phyloP scores from a whole-genome alignment of 2,329 filamentous ascomycete species.

The Drechslerella dactyloides region DNA sequence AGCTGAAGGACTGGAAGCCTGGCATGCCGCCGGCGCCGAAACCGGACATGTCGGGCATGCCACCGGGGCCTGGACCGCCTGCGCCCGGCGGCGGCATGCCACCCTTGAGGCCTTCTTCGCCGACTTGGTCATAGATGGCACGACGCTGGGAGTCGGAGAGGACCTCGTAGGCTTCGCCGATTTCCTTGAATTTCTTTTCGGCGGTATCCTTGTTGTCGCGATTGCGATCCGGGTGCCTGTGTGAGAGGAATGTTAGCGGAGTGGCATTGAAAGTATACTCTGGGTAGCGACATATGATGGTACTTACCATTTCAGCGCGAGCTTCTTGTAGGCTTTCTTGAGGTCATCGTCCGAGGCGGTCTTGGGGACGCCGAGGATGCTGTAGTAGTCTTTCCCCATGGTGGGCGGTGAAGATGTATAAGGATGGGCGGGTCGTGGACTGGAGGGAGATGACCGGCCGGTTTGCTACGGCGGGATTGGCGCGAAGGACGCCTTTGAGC shows the following conservation, averaged over 20 bases:
- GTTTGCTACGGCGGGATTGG: too few relatives aligned
- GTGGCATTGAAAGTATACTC: conserved; percentile 67
- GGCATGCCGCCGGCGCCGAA: conserved; percentile 60
- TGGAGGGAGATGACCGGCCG: too few relatives aligned
- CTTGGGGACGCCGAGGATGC: conserved; percentile 88
- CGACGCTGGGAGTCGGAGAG: conserved; percentile 80
- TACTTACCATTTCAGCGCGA: conserved; percentile 69
- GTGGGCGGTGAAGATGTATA: neutral
- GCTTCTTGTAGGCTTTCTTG: conserved; percentile 95
- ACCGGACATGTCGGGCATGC: conserved; percentile 21
- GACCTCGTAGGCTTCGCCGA: conserved; percentile 75
- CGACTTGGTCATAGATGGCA: conserved; percentile 77
- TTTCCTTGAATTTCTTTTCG: conserved; percentile 88
- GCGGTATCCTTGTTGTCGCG: conserved; percentile 81
- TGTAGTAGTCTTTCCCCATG: conserved; percentile 98
- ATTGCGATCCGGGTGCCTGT: conserved; percentile 75
- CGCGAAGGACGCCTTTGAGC: neutral
- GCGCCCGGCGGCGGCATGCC: conserved; percentile 59
- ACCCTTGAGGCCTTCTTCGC: conserved; percentile 92
- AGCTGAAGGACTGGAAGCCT: conserved; percentile 63
- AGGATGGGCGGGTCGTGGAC: neutral
- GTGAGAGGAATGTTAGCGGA: conserved; percentile 21
- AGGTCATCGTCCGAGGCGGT: conserved; percentile 84
- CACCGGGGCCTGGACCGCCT: conserved; percentile 11
- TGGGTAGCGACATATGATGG: neutral